Percentiles rank a stretch among this genome's conserved stretches.
Conservation (phyloP, 805 yeast species). For the Yamadazyma philogaea region DNA sequence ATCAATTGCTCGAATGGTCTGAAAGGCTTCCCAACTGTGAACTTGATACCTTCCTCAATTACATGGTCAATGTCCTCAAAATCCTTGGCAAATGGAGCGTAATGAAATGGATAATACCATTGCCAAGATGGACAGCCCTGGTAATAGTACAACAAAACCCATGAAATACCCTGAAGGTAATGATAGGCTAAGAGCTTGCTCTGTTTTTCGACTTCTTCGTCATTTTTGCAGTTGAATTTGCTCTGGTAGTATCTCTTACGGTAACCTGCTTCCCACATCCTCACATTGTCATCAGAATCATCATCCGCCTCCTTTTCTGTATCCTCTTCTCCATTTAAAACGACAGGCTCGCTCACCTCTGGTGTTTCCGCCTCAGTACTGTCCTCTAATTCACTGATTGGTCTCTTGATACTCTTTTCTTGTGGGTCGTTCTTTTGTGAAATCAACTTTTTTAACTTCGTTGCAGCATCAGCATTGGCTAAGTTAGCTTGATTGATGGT, state of each 20-base stretch:
- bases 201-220: conserved; percentile 51
- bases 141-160: conserved; percentile 91
- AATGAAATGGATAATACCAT: conserved; percentile 96
- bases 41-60: conserved; percentile 47
- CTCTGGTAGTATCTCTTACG: conserved; percentile 72
- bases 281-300: conserved; percentile 47
- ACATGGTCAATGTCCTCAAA: conserved; percentile 54
- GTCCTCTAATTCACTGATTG: conserved; percentile 39
- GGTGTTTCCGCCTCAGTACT: conserved; percentile 2
- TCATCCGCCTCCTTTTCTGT: conserved; percentile 13
- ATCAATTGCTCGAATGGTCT: conserved; percentile 89
- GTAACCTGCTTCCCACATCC: conserved; percentile 86
- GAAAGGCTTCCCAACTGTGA: conserved; percentile 74
- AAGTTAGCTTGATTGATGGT: conserved; percentile 66
- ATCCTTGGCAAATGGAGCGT: conserved; percentile 96
- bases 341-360: conserved; percentile 15
- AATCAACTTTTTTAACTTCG: conserved; percentile 44
- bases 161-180: conserved; percentile 93
- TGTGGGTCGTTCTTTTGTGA: conserved; percentile 21
- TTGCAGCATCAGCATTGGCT: conserved; percentile 70
- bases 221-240: conserved; percentile 61
- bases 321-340: conserved; percentile 13
- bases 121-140: conserved; percentile 99
- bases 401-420: conserved; percentile 22
- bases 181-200: conserved; percentile 61